phyloP scores from a whole-genome alignment of 331 rosid species.

The Phaseolus coccineus region DNA sequence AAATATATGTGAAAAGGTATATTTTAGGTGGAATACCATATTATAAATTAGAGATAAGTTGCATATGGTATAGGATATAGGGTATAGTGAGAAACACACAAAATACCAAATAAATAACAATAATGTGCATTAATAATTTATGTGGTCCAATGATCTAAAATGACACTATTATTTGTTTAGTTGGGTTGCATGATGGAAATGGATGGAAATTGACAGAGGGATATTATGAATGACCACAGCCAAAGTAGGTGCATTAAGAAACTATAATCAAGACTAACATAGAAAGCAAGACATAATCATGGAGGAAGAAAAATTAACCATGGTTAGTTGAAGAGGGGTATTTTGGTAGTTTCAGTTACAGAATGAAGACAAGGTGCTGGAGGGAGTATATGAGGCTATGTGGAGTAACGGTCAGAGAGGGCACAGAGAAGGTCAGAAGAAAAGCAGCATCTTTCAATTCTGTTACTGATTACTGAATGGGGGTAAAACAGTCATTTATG shows the following conservation, averaged over 20 bases:
- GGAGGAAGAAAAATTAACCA: slow-evolving; percentile 5
- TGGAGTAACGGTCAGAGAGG: slow-evolving; percentile 51
- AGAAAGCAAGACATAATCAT: slow-evolving; percentile 46
- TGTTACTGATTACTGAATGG: slow-evolving; percentile 35
- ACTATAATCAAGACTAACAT: slow-evolving; percentile 41
- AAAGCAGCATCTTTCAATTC: slow-evolving; percentile 38
- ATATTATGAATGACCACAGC: slow-evolving; percentile 47
- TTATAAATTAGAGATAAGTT: too few relatives aligned
- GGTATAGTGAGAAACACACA: background rate
- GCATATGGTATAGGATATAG: too few relatives aligned
- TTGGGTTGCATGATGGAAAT: slow-evolving; percentile 41
- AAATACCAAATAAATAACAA: background rate
- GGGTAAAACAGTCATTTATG: slow-evolving; percentile 44
- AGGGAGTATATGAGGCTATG: background rate
- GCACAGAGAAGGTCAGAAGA: slow-evolving; percentile 35
- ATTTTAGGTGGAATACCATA: too few relatives aligned
- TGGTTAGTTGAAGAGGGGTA: slow-evolving; percentile 48
- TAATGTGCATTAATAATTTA: background rate
- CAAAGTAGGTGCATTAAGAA: slow-evolving; percentile 48
- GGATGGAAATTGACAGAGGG: slow-evolving; percentile 43
- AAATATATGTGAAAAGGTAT: too few relatives aligned
- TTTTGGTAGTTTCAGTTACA: slow-evolving; percentile 26
- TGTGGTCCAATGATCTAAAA: slow-evolving; percentile 42
- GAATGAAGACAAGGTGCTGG: background rate
- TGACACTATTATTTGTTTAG: slow-evolving; percentile 31